These are phyloP conservation scores for Kwoniella shivajii DNA, from an alignment of 1,284 basidiomycete species.

Conservation along the genomic window DNA sequence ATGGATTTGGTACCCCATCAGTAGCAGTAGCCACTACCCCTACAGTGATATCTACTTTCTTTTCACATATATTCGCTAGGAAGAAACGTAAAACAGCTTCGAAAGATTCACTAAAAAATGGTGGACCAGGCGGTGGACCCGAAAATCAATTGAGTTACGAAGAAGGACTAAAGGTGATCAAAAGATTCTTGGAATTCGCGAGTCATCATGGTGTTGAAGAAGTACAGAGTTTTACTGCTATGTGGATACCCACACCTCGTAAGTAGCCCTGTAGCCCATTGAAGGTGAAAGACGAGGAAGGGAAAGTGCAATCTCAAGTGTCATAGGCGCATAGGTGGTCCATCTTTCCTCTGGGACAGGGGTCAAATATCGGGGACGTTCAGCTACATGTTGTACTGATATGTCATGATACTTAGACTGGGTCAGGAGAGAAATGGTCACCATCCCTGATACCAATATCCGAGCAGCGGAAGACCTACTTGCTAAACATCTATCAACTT, in stretches of 20 bases:
- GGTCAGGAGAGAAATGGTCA: constrained; percentile 48
- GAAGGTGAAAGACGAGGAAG: too few relatives aligned
- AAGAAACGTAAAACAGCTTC: constrained; percentile 25
- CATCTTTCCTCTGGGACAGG: too few relatives aligned
- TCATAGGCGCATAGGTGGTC: too few relatives aligned
- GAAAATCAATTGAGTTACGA: constrained; percentile 50
- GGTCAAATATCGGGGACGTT: too few relatives aligned
- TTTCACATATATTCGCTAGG: constrained; percentile 39
- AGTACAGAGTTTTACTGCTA: constrained; percentile 54
- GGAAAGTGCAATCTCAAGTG: too few relatives aligned
- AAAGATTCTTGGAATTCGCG: constrained; percentile 47
- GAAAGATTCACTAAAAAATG: constrained; percentile 27
- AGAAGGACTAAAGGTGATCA: constrained; percentile 48
- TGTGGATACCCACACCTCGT: constrained; percentile 48
- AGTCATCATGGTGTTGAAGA: constrained; percentile 52
- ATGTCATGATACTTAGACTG: constrained; percentile 28
- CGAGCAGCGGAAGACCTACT: constrained; percentile 48
- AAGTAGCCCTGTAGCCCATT: too few relatives aligned
- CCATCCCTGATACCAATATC: constrained; percentile 47
- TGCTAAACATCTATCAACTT: constrained; percentile 44
- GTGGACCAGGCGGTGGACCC: constrained; percentile 42
- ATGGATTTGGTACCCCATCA: constrained; percentile 39
- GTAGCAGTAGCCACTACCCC: constrained; percentile 48
- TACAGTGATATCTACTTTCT: constrained; percentile 49
- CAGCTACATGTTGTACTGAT: not conserved